These are phyloP conservation scores for Corylus avellana DNA, from an alignment of 306 rosid species.

Conservation along the genomic window DNA sequence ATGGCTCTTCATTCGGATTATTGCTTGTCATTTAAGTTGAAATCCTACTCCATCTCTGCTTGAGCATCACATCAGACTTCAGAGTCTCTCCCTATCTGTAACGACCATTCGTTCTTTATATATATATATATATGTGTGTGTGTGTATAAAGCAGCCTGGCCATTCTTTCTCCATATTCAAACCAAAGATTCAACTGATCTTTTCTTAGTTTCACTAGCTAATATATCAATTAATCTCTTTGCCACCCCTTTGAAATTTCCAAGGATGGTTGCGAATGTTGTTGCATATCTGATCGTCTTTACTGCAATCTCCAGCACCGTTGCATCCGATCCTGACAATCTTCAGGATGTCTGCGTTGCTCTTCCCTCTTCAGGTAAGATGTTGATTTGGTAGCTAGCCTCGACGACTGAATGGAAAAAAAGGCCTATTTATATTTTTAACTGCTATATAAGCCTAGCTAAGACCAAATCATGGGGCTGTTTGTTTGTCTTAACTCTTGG, in stretches of 20 bases:
- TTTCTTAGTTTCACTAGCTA: background rate
- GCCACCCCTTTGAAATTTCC: constrained; percentile 6
- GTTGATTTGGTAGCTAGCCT: background rate
- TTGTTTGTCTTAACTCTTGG: background rate
- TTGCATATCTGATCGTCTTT: constrained; percentile 28
- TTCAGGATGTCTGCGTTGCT: constrained; percentile 62
- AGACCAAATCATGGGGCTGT: background rate
- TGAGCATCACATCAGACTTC: constrained; percentile 32
- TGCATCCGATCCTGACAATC: constrained; percentile 52
- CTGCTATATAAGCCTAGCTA: too few species aligned
- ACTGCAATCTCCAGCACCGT: constrained; percentile 26
- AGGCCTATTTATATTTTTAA: background rate
- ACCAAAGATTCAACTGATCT: constrained; percentile 7
- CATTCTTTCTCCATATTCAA: constrained; percentile 21
- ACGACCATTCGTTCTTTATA: too few species aligned
- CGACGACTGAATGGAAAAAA: background rate
- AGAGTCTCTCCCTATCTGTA: too few species aligned
- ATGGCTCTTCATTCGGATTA: background rate
- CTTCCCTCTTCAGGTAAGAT: constrained; percentile 47
- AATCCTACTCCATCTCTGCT: constrained; percentile 16
- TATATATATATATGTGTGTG: background rate
- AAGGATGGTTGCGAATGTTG: constrained; percentile 35
- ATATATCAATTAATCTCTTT: background rate
- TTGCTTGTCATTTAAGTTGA: constrained; percentile 53
- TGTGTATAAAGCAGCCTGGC: constrained; percentile 29